Base-by-base conservation (phyloP, 2,329 filamentous ascomycete species). In the Aspergillus spinulosporus region DNA sequence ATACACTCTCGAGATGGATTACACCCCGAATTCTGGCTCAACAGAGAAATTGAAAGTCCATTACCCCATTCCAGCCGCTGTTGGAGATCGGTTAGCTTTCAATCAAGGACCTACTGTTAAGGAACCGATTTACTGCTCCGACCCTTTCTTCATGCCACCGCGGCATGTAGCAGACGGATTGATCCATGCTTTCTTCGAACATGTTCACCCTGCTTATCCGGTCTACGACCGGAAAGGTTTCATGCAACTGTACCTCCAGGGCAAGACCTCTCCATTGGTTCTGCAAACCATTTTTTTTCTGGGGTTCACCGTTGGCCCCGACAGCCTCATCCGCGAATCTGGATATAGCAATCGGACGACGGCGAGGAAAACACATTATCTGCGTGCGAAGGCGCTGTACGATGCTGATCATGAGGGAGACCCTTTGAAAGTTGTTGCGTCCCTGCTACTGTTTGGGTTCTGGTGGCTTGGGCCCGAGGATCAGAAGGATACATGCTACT, bases 401-500 rank as follows among this genome's bases (percentile, higher is more conserved):
- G 45, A 48, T 48, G 14, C 14, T 4, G 45, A 48, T 6, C 9
- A 11, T 32, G 31, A 32, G 9, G 31, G 9, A 32, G 31, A 32
- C 9, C 9, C 31, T 6, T 36, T 53, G 14, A 65, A 64, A 21
- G 53, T 63, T 36, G 59, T 61, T 5, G 63, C 62, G 1, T 49
- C 55, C 34, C 52, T 67, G 11, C 58, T 65, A 7, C 40, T 66
- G 7, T 42, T 66, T 49, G 62, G 64, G 15, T 64, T 64, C 32
- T 66, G 62, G 64, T 64, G 61, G 64, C 47, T 54, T 40, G 54
- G 64, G n/a, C 61, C 61, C n/a, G 59, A 59, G 43, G 64, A 64
- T 32, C 59, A 64, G 40, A 66, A 66, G 49, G 63, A 64, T 45
- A 54, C 52, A 6, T 64, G 58, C 14, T 56, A 59, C 48, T 66